These are phyloP conservation scores for Breynia disticha DNA, from an alignment of 441 rosid species.

Conservation along the genomic window DNA sequence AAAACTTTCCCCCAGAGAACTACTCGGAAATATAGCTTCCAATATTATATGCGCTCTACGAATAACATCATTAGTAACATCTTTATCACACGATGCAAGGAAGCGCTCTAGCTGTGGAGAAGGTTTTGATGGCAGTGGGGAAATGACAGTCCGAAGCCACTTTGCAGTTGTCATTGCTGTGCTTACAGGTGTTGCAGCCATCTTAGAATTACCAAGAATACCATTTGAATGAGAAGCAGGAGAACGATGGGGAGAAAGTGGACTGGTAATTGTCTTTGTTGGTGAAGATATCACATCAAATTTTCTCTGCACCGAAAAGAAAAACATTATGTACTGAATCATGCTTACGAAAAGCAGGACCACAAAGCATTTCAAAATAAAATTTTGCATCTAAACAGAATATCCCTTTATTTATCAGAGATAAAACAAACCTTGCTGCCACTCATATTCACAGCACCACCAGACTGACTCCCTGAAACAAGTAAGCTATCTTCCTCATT, in stretches of 20 bases:
- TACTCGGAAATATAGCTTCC: slow-evolving; percentile 90
- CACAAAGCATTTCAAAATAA: not conserved
- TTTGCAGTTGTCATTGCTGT: slow-evolving; percentile 97
- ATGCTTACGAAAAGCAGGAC: not conserved
- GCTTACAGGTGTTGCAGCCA: slow-evolving; percentile 79
- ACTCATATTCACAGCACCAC: slow-evolving; percentile 44
- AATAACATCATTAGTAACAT: slow-evolving; percentile 65
- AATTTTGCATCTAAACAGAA: not conserved
- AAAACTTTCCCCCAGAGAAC: slow-evolving; percentile 54
- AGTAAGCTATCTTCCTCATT: slow-evolving; percentile 77
- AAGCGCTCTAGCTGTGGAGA: slow-evolving; percentile 63
- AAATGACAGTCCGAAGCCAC: slow-evolving; percentile 82
- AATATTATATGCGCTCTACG: slow-evolving; percentile 79
- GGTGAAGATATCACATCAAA: slow-evolving; percentile 71
- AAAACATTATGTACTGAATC: not conserved
- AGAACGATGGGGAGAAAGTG: slow-evolving; percentile 74
- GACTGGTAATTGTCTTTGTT: slow-evolving; percentile 57
- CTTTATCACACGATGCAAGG: slow-evolving; percentile 70
- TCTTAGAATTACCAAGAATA: slow-evolving; percentile 35
- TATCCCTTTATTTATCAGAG: not conserved
- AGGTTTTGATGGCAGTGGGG: slow-evolving; percentile 74
- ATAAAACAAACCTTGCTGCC: slow-evolving; percentile 33
- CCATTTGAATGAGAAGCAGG: slow-evolving; percentile 57
- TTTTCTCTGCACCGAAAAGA: slow-evolving; percentile 45
- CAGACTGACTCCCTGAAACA: slow-evolving; percentile 76